phyloP scores from a whole-genome alignment of 768 basidiomycete genomes.

The Mycena rosella region DNA sequence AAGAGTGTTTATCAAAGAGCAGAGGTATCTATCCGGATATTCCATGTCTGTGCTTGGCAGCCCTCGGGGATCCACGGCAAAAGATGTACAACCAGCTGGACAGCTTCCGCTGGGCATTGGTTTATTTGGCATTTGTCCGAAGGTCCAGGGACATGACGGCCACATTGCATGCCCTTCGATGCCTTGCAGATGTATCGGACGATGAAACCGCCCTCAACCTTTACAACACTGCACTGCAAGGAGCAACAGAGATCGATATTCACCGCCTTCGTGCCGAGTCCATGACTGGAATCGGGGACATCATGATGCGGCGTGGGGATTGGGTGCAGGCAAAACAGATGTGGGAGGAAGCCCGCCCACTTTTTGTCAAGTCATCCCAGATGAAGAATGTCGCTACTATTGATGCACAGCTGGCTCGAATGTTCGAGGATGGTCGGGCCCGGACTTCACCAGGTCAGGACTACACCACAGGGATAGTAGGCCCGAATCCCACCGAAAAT shows the following conservation, averaged over 20 bases:
- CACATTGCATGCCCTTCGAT: not conserved
- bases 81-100: not conserved
- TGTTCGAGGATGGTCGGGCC: too few species aligned
- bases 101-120: not conserved
- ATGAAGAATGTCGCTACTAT: not conserved
- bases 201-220: constrained; percentile 7
- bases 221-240: not conserved
- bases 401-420: not conserved
- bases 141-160: not conserved
- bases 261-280: constrained; percentile 9
- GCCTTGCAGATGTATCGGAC: not conserved
- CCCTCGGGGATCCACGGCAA: not conserved
- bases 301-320: not conserved
- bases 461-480: too few species aligned
- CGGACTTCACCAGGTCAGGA: too few species aligned
- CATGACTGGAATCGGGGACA: constrained; percentile 2
- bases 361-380: not conserved
- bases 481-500: too few species aligned
- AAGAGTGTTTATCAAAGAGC: not conserved
- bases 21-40: not conserved
- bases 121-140: not conserved
- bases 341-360: not conserved
- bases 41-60: not conserved
- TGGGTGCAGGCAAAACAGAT: not conserved
- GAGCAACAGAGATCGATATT: constrained; percentile 3